Conservation (phyloP, 108 stramenopile genomes). For the Cafeteria roenbergensis region DNA sequence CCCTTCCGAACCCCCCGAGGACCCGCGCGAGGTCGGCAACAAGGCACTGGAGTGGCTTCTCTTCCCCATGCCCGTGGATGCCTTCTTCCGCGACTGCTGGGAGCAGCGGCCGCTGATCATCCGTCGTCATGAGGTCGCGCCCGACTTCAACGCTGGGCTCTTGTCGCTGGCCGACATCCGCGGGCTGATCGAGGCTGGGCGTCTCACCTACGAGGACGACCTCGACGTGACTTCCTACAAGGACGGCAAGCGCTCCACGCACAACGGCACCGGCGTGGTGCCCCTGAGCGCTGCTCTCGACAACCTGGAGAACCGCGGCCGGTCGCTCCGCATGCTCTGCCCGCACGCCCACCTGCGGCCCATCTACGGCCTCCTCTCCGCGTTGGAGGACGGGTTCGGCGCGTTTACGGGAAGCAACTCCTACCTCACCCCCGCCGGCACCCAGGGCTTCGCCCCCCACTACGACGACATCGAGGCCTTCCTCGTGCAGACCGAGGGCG, state of each 20-base stretch:
- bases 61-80: constrained; percentile 37
- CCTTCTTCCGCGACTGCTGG: constrained; percentile 63
- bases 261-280: constrained; percentile 45
- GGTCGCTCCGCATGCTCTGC: constrained; percentile 74
- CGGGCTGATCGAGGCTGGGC: constrained; percentile 24
- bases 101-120: constrained; percentile 62
- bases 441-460: constrained; percentile 97
- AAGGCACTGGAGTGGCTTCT: constrained; percentile 52
- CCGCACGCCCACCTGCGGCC: constrained; percentile 65
- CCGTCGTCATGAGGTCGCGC: constrained; percentile 1
- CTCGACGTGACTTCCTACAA: constrained; percentile 77
- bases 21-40: no score
- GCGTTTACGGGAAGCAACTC: constrained; percentile 88
- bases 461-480: constrained; percentile 97
- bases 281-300: constrained; percentile 60
- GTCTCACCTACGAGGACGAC: constrained; percentile 64
- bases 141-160: constrained; percentile 23
- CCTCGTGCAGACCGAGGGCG: constrained; percentile 73
- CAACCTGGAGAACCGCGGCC: constrained; percentile 53
- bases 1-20: no score
- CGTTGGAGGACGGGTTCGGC: constrained; percentile 72
- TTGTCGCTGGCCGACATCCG: constrained; percentile 46
- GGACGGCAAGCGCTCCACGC: constrained; percentile 51
- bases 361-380: constrained; percentile 61
- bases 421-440: constrained; percentile 71